These are phyloP conservation scores for Ganoderma multipileum DNA, from an alignment of 1,284 basidiomycete species.

Conservation along the genomic window DNA sequence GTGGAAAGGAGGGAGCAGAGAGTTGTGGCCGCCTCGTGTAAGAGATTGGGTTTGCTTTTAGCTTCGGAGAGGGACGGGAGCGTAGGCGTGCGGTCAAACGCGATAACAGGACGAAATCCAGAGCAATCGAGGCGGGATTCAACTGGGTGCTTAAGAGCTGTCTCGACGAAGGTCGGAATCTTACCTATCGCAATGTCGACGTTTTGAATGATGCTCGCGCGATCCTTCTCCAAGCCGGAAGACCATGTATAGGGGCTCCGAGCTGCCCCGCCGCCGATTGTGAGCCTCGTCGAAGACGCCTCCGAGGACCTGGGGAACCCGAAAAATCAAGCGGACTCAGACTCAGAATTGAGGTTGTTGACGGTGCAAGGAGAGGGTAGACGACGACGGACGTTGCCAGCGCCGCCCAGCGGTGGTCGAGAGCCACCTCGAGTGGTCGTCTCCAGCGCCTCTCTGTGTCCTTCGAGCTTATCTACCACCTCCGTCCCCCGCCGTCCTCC, in stretches of 20 bases:
- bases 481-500: background rate
- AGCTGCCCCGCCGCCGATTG: background rate
- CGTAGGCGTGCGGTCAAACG: background rate
- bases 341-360: background rate
- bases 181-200: slow-evolving; percentile 14
- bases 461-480: background rate
- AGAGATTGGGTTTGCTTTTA: slow-evolving; percentile 7
- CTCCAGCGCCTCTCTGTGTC: background rate
- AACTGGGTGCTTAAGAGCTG: slow-evolving; percentile 15
- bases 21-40: background rate
- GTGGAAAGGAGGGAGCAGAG: background rate
- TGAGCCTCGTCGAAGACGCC: background rate
- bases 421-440: slow-evolving; percentile 10
- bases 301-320: background rate
- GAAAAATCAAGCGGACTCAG: background rate
- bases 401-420: slow-evolving; percentile 16
- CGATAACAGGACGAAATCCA: background rate
- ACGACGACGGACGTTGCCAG: background rate
- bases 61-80: slow-evolving; percentile 7
- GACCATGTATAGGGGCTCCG: background rate
- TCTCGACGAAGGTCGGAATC: slow-evolving; percentile 8
- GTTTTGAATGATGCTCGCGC: background rate
- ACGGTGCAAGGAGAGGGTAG: background rate
- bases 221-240: background rate
- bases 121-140: background rate